phyloP scores from a whole-genome alignment of 345 rosid genomes.

The Odontarrhena argentea region DNA sequence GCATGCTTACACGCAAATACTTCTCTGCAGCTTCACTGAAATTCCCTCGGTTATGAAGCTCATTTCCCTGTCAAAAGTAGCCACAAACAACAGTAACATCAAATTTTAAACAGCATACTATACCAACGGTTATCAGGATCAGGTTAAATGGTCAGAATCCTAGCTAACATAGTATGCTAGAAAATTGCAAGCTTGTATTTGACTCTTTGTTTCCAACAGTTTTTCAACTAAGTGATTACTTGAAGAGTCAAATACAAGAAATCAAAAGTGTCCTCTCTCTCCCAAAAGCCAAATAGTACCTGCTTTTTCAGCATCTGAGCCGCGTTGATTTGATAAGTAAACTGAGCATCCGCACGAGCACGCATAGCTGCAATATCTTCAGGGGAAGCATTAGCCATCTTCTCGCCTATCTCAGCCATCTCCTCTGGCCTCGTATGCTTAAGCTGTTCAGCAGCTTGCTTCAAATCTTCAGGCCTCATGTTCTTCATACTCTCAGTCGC shows the following conservation, averaged over 20 bases:
- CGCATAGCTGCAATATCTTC: conserved; percentile 84
- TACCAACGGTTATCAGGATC: background rate
- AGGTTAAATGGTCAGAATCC: background rate
- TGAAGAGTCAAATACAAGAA: conserved; percentile 6
- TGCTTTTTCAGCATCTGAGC: conserved; percentile 86
- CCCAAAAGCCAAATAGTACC: conserved; percentile 40
- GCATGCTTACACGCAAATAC: conserved; percentile 72
- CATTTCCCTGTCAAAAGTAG: conserved; percentile 67
- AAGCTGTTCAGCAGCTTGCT: conserved; percentile 85
- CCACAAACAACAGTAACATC: conserved; percentile 10
- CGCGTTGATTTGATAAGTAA: conserved; percentile 65
- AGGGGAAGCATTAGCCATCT: conserved; percentile 84
- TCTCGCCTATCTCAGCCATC: conserved; percentile 87
- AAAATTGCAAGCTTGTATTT: background rate
- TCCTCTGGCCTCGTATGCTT: conserved; percentile 79
- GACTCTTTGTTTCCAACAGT: background rate
- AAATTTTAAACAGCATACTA: background rate
- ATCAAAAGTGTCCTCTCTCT: background rate
- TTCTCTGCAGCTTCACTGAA: conserved; percentile 71
- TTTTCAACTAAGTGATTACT: background rate
- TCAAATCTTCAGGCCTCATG: conserved; percentile 88
- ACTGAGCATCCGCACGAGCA: conserved; percentile 74
- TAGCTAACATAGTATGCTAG: too few species aligned
- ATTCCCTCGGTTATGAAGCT: conserved; percentile 78
- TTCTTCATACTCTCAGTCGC: conserved; percentile 95